Conservation (phyloP, 176 grass and related monocot genomes). For the Alopecurus myosuroides region DNA sequence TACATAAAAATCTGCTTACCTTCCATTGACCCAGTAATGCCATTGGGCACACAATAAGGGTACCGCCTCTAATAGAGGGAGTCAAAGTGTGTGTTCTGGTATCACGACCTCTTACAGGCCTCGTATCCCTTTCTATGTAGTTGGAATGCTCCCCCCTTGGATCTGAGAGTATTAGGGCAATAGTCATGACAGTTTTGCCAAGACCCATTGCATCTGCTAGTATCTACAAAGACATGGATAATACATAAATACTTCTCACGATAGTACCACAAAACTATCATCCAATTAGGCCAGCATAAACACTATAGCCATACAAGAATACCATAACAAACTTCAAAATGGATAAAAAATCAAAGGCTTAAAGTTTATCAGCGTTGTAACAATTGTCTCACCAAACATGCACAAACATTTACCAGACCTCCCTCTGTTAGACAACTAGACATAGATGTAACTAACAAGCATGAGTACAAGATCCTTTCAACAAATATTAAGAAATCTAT, state of each 20-base stretch:
- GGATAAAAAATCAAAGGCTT: not conserved
- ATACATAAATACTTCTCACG: slow-evolving; percentile 10
- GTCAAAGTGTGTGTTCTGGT: not conserved
- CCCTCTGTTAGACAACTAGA: not conserved
- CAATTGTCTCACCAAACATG: not conserved
- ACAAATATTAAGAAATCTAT: not conserved
- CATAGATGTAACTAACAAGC: not conserved
- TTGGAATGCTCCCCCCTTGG: slow-evolving; percentile 45
- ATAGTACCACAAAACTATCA: not conserved
- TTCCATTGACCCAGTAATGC: slow-evolving; percentile 94
- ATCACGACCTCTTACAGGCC: not conserved
- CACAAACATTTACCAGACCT: not conserved
- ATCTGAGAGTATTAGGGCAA: slow-evolving; percentile 77
- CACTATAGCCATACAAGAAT: not conserved
- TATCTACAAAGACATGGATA: slow-evolving; percentile 55
- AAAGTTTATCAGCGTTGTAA: not conserved
- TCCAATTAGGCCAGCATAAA: not conserved
- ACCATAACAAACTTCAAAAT: not conserved
- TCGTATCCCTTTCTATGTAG: slow-evolving; percentile 18
- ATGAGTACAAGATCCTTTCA: not conserved
- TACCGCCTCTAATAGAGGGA: slow-evolving; percentile 54
- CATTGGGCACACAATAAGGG: slow-evolving; percentile 84
- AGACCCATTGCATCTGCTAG: slow-evolving; percentile 94
- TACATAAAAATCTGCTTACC: slow-evolving; percentile 25
- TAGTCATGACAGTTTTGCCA: slow-evolving; percentile 95